Evolutionary conservation across 139 green algal species (phyloP), one percentile per base, ranked within the genome.

Genomic region (Trebouxia sp.): DNA sequence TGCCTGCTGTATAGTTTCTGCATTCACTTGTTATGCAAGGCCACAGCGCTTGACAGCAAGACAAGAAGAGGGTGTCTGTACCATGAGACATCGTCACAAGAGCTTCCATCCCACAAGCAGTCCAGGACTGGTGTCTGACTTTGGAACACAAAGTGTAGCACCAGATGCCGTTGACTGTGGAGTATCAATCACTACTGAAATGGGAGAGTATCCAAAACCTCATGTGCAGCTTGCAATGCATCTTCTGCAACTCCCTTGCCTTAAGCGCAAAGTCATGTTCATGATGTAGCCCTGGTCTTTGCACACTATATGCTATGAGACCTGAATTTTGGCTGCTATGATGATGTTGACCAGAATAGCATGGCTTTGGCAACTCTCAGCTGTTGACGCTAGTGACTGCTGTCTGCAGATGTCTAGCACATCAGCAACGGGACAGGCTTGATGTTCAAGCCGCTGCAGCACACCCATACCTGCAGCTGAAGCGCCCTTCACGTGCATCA

Each of bases 401-500:
- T 69, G n/a, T 5, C 0, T 83, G 79, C 76, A 90, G 88, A 74
- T 96, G 91, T 83, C 83, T 96, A 42, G 85, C 89, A 8, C 92
- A 94, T 81, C 62, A 78, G 1, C 87, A 89, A 67, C 83, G 85
- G 51, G 85, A 92, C 51, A 79, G 92, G 8, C 79, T 92, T 84
- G 91, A 95, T 65, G 92, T 96, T 38, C 67, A 87, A 0, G 88
- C 83, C 35, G 92, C 92, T 15, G 89, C 89, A 2, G 72, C 77
- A 3, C 87, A 95, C 80, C 88, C 93, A 0, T 97, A 94, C 84
- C 79, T 97, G 65, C 47, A 47, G 43, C 76, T 90, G n/a, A 88
- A 83, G 66, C 78, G 84, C 20, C 58, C 72, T 56, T 41, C 62
- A 15, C 62, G 62, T 24, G 24, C 10, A 32, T 26, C 62, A 14